These are phyloP conservation scores for Pleomassaria siparia DNA, from an alignment of 2,329 filamentous ascomycete species.

Conservation along the genomic window DNA sequence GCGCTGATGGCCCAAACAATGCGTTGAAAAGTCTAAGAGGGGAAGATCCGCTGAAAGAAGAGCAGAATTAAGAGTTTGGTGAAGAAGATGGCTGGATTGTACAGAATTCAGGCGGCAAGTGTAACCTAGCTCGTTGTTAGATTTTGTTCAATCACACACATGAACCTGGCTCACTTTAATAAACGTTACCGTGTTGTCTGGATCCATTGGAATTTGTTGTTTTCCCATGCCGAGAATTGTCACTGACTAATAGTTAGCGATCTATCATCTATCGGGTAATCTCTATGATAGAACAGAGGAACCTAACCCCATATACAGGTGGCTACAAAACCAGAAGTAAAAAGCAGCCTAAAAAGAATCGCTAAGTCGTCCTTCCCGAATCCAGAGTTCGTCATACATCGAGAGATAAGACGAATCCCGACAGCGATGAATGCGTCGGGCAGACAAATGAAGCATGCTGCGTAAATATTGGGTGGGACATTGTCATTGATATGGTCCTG, in stretches of 20 bases:
- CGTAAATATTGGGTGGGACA: slow-evolving; percentile 4
- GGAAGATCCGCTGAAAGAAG: slow-evolving; percentile 9
- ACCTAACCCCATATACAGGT: neutral
- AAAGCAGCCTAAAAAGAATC: slow-evolving; percentile 2
- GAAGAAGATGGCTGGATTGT: slow-evolving; percentile 8
- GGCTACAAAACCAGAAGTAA: slow-evolving; percentile 3
- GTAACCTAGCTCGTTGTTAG: neutral
- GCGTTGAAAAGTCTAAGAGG: neutral
- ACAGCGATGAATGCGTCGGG: slow-evolving; percentile 4
- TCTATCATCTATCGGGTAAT: neutral
- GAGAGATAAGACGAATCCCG: slow-evolving; percentile 5
- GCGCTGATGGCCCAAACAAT: neutral
- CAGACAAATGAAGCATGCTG: slow-evolving; percentile 6
- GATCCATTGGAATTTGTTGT: neutral
- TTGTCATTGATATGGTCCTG: slow-evolving; percentile 4
- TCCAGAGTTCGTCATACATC: neutral
- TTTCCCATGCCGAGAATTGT: slow-evolving; percentile 2
- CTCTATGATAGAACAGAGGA: neutral
- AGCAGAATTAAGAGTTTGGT: slow-evolving; percentile 12
- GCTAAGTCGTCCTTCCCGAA: slow-evolving; percentile 5
- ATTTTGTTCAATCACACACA: neutral
- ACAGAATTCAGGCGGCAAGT: slow-evolving; percentile 5
- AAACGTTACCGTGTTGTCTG: neutral
- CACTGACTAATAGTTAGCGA: neutral
- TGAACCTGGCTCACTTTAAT: neutral